phyloP scores from a whole-genome alignment of 768 basidiomycete genomes.

The Boletus reticulatus region DNA sequence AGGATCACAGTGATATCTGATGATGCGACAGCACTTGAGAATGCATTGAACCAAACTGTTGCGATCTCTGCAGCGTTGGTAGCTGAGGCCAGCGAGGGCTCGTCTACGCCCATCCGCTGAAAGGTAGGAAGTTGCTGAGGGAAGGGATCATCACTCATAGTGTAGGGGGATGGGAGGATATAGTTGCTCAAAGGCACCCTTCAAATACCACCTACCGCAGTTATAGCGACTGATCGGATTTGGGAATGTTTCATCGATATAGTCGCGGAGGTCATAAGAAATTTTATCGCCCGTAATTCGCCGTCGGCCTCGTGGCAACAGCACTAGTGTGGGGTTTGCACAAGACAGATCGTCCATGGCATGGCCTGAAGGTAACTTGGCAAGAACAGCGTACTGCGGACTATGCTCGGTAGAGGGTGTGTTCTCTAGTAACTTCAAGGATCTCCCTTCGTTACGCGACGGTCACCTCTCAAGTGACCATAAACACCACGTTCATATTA shows the following conservation, averaged over 20 bases:
- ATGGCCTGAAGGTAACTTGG: too few species aligned
- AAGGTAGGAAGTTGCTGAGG: conserved; percentile 32
- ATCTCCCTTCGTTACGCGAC: too few species aligned
- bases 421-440: too few species aligned
- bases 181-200: neutral
- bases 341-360: too few species aligned
- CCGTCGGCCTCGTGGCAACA: too few species aligned
- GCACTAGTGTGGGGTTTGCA: too few species aligned
- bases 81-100: conserved; percentile 19
- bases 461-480: too few species aligned
- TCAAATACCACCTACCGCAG: neutral
- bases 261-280: too few species aligned
- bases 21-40: conserved; percentile 21
- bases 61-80: conserved; percentile 25
- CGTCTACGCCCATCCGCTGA: conserved; percentile 23
- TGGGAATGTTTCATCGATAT: neutral
- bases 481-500: too few species aligned
- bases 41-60: conserved; percentile 23
- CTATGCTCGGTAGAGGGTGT: too few species aligned
- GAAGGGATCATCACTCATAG: conserved; percentile 18
- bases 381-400: too few species aligned
- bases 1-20: conserved; percentile 16
- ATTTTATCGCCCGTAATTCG: too few species aligned
- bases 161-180: neutral
- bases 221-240: neutral